Evolutionary conservation across 352 stramenopile genomes (phyloP).

Genomic region (Globisporangium mamillatum): DNA sequence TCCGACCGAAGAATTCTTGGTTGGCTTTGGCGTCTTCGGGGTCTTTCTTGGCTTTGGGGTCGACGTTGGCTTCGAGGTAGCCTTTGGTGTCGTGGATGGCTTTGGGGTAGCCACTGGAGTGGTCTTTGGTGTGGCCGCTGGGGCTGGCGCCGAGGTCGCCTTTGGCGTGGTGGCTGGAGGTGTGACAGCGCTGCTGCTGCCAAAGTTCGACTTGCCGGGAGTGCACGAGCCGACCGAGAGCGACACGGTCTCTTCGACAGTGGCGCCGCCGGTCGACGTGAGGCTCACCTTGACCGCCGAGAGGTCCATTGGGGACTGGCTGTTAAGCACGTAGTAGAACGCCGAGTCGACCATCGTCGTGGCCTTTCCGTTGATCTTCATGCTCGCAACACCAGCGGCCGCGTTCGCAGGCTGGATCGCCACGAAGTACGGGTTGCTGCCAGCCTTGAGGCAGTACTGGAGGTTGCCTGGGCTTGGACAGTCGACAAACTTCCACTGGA

Average conservation of each 20-base stretch:
- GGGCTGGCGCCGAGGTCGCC: neutral
- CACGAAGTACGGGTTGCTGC: conserved; percentile 57
- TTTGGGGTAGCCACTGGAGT: conserved; percentile 3
- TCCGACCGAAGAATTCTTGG: conserved; percentile 4
- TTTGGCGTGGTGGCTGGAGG: conserved; percentile 22
- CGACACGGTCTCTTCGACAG: conserved; percentile 51
- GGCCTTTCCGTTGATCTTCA: conserved; percentile 54
- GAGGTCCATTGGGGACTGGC: conserved; percentile 28
- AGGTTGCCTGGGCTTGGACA: conserved; percentile 53
- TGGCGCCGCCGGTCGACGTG: conserved; percentile 52
- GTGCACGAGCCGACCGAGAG: conserved; percentile 44
- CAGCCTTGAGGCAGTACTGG: conserved; percentile 67
- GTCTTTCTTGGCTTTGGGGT: conserved; percentile 7
- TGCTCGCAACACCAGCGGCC: conserved; percentile 39
- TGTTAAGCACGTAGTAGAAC: conserved; percentile 59
- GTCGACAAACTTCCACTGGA: conserved; percentile 71
- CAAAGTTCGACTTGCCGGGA: conserved; percentile 41
- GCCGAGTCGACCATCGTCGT: conserved; percentile 65
- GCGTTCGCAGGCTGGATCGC: conserved; percentile 65
- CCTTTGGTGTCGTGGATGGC: neutral
- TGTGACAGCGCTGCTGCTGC: conserved; percentile 19
- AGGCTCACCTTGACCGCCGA: conserved; percentile 41
- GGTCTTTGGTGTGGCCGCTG: conserved; percentile 6
- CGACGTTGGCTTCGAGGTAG: conserved; percentile 5
- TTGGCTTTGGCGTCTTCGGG: conserved; percentile 9